Conservation (phyloP, 768 basidiomycete species). For the Lactarius trivialis region DNA sequence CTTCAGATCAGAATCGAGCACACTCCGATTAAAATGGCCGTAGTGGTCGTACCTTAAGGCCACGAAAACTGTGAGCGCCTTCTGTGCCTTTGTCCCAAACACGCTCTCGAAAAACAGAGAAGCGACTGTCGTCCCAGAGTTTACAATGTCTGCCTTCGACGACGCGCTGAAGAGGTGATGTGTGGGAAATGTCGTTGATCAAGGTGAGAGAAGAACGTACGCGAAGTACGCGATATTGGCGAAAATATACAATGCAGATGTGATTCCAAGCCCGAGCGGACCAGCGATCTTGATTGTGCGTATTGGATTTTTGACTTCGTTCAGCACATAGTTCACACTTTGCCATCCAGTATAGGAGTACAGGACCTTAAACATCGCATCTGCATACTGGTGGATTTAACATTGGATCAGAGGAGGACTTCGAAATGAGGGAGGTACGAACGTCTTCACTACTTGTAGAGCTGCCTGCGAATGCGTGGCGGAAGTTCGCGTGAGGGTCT, state of each 20-base stretch:
- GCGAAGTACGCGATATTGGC: constrained; percentile 56
- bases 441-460: constrained; percentile 46
- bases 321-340: constrained; percentile 52
- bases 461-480: constrained; percentile 50
- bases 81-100: constrained; percentile 47
- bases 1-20: background rate
- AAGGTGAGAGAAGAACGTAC: constrained; percentile 25
- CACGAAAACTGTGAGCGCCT: constrained; percentile 50
- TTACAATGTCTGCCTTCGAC: constrained; percentile 42
- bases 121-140: constrained; percentile 50
- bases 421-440: background rate
- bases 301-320: constrained; percentile 53
- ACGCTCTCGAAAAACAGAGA: constrained; percentile 54
- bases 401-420: background rate
- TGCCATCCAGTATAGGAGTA: constrained; percentile 47
- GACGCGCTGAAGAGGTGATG: constrained; percentile 30
- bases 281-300: constrained; percentile 58
- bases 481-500: constrained; percentile 54
- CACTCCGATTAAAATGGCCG: background rate
- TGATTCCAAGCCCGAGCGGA: constrained; percentile 50
- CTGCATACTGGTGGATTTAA: constrained; percentile 43
- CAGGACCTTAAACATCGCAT: constrained; percentile 54
- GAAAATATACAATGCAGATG: constrained; percentile 45
- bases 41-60: constrained; percentile 41
- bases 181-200: background rate